Conservation (phyloP, 1,139 yeast species). For the Meyerozyma sp. region DNA sequence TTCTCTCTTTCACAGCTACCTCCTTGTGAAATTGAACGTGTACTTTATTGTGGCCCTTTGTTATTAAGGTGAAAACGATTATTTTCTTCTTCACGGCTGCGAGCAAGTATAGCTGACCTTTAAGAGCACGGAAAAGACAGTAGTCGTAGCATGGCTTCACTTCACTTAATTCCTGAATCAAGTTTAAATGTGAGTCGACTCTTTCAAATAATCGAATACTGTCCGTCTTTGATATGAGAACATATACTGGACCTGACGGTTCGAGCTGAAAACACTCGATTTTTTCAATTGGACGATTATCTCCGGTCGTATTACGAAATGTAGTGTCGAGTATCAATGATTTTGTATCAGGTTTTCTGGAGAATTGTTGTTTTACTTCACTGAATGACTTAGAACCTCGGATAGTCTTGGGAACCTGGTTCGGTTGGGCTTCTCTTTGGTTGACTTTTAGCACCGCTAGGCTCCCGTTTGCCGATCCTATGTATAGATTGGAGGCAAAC, state of each 20-base stretch:
- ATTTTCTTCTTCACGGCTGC: constrained; percentile 30
- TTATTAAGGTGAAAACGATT: constrained; percentile 21
- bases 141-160: constrained; percentile 13
- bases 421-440: constrained; percentile 6
- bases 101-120: constrained; percentile 18
- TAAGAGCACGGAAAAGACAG: constrained; percentile 14
- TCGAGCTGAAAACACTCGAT: constrained; percentile 15
- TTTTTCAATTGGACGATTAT: constrained; percentile 15
- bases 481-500: constrained; percentile 15
- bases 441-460: constrained; percentile 14
- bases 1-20: constrained; percentile 24
- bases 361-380: constrained; percentile 20
- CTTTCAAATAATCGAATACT: constrained; percentile 26
- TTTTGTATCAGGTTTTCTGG: constrained; percentile 15
- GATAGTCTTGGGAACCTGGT: not conserved
- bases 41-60: constrained; percentile 27
- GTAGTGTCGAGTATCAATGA: constrained; percentile 14
- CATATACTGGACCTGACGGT: constrained; percentile 19
- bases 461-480: constrained; percentile 36
- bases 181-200: constrained; percentile 30
- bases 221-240: constrained; percentile 23
- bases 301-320: constrained; percentile 21
- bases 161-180: constrained; percentile 27
- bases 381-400: constrained; percentile 19
- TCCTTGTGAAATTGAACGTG: constrained; percentile 24